Conservation (phyloP, 192 early-diverging fungal genomes). For the Podila minutissima region DNA sequence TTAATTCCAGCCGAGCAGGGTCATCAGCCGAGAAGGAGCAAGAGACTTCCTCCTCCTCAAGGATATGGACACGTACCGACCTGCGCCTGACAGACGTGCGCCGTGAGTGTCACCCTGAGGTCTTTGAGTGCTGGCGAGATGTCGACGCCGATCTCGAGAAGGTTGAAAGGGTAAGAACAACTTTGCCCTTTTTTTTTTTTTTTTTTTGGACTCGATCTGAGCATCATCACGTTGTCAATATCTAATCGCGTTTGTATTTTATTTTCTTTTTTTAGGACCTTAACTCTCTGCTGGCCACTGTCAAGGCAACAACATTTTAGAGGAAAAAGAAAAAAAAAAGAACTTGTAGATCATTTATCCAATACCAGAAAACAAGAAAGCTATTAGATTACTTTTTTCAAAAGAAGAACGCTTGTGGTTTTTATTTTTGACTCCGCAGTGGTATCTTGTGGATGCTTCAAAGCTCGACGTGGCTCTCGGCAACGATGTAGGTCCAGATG, state of each 20-base stretch:
- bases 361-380: too few relatives aligned
- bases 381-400: background rate
- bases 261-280: conserved; percentile 29
- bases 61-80: conserved; percentile 39
- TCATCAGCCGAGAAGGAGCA: background rate
- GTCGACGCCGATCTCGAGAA: conserved; percentile 49
- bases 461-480: conserved; percentile 53
- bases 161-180: conserved; percentile 37
- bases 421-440: background rate
- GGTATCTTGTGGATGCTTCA: background rate
- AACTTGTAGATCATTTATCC: background rate
- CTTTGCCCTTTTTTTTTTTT: background rate
- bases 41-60: conserved; percentile 1
- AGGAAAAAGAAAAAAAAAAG: conserved; percentile 7
- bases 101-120: conserved; percentile 43
- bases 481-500: conserved; percentile 66
- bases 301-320: conserved; percentile 43
- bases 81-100: conserved; percentile 28
- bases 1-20: background rate
- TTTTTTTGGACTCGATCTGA: too few relatives aligned
- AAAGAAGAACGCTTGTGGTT: background rate
- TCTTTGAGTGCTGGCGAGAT: conserved; percentile 46
- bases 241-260: background rate
- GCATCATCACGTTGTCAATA: too few relatives aligned
- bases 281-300: conserved; percentile 40